A percentile compares a stretch with the other conserved stretches of the same genome.
phyloP scores from a whole-genome alignment of 495 filamentous ascomycete species.

The Neurospora cerealis region DNA sequence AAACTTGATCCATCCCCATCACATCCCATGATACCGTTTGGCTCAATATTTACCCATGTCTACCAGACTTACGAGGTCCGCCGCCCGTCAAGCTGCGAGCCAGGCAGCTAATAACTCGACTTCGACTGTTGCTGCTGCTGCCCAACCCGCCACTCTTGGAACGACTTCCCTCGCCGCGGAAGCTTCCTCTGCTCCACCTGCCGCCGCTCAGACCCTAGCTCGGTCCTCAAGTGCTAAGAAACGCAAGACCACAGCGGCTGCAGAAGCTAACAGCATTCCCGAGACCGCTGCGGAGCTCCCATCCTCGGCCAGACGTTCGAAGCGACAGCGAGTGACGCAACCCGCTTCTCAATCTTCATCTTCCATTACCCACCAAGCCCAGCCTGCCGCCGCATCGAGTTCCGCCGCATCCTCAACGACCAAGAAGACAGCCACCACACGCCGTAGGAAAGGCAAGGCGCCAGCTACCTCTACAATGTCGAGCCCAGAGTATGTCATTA shows the following conservation, averaged over 20 bases:
- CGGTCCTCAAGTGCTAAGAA: slow-evolving; percentile 26
- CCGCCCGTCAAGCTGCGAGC: slow-evolving; percentile 63
- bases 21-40: slow-evolving; percentile 9
- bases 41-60: slow-evolving; percentile 57
- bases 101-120: slow-evolving; percentile 39
- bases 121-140: slow-evolving; percentile 24
- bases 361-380: slow-evolving; percentile 1
- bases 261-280: slow-evolving; percentile 14
- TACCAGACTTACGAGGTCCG: slow-evolving; percentile 71
- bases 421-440: slow-evolving; percentile 31
- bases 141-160: slow-evolving; percentile 26
- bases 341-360: slow-evolving; percentile 1
- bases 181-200: slow-evolving; percentile 26
- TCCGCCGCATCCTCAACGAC: slow-evolving; percentile 14
- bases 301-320: slow-evolving; percentile 39
- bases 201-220: slow-evolving; percentile 28
- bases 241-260: slow-evolving; percentile 24
- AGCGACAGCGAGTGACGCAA: slow-evolving; percentile 38
- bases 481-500: slow-evolving; percentile 57
- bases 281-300: slow-evolving; percentile 19
- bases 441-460: slow-evolving; percentile 53
- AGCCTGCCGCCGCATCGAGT: slow-evolving; percentile 14
- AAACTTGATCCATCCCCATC: background rate
- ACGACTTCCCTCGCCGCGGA: slow-evolving; percentile 6
- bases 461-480: slow-evolving; percentile 56